These are phyloP conservation scores for Botrytis medusae DNA, from an alignment of 2,329 filamentous ascomycete species.

Conservation along the genomic window DNA sequence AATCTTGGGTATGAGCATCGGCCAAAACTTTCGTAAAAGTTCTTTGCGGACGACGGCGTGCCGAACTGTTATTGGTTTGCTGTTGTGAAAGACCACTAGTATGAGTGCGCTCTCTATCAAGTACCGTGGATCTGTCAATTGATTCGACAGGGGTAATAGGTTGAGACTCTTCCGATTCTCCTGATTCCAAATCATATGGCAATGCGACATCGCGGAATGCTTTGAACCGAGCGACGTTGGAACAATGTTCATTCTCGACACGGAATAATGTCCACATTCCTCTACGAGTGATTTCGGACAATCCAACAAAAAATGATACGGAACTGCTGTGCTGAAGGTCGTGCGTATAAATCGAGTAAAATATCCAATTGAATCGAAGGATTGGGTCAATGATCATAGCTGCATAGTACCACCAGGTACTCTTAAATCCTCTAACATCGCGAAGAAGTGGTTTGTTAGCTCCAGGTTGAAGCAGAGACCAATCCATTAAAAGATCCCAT, in stretches of 20 bases:
- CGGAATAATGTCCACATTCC: conserved; percentile 92
- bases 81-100: conserved; percentile 32
- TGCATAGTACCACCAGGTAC: conserved; percentile 77
- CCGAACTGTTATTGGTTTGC: conserved; percentile 7
- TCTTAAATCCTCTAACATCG: conserved; percentile 76
- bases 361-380: conserved; percentile 90
- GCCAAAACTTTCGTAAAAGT: conserved; percentile 68
- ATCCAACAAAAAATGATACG: conserved; percentile 73
- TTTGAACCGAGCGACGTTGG: conserved; percentile 86
- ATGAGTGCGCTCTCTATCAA: conserved; percentile 30
- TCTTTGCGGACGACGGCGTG: conserved; percentile 28
- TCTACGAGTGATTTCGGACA: conserved; percentile 79
- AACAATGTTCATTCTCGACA: conserved; percentile 96
- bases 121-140: conserved; percentile 18
- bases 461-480: conserved; percentile 80
- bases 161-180: conserved; percentile 25
- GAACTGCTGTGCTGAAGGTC: conserved; percentile 80
- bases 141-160: not conserved
- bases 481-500: conserved; percentile 97
- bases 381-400: conserved; percentile 83
- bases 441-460: conserved; percentile 69
- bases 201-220: conserved; percentile 84
- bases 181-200: conserved; percentile 57
- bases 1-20: conserved; percentile 85
- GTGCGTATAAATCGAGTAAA: conserved; percentile 76